Conservation (phyloP, 1,284 basidiomycete genomes). For the Tilletia horrida region DNA sequence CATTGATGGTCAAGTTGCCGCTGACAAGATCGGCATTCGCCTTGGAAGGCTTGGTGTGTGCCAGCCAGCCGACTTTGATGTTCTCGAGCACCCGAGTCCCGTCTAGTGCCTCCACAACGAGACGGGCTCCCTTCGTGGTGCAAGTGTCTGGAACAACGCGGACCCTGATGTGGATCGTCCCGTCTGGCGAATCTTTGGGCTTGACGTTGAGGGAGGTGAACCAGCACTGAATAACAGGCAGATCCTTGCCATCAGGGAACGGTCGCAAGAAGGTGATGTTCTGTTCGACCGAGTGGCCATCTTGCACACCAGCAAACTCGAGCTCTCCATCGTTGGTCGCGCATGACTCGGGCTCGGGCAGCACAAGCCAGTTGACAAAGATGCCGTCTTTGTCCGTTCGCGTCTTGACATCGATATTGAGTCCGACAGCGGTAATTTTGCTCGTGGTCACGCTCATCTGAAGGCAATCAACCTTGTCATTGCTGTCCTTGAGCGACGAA, state of each 20-base stretch:
- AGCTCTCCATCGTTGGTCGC: neutral
- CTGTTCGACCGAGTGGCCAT: neutral
- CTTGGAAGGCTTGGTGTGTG: neutral
- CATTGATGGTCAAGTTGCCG: neutral
- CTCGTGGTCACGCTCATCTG: neutral
- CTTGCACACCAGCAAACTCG: neutral
- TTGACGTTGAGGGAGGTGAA: neutral
- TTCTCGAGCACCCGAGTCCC: neutral
- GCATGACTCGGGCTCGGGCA: conserved; percentile 7
- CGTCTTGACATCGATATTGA: neutral
- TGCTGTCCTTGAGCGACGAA: neutral
- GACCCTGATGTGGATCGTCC: neutral
- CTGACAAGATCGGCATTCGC: conserved; percentile 11
- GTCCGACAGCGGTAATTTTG: neutral
- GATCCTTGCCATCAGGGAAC: neutral
- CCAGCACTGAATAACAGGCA: neutral
- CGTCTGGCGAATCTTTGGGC: neutral
- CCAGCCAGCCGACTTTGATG: conserved; percentile 1
- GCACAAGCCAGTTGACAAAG: conserved; percentile 16
- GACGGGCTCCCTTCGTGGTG: neutral
- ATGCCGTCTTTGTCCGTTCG: neutral
- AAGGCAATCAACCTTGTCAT: neutral
- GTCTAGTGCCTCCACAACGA: neutral
- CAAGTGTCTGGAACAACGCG: neutral
- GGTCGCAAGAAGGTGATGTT: conserved; percentile 15